These are phyloP conservation scores for Kazachstania taianensis DNA, from an alignment of 805 yeast species.

Conservation along the genomic window DNA sequence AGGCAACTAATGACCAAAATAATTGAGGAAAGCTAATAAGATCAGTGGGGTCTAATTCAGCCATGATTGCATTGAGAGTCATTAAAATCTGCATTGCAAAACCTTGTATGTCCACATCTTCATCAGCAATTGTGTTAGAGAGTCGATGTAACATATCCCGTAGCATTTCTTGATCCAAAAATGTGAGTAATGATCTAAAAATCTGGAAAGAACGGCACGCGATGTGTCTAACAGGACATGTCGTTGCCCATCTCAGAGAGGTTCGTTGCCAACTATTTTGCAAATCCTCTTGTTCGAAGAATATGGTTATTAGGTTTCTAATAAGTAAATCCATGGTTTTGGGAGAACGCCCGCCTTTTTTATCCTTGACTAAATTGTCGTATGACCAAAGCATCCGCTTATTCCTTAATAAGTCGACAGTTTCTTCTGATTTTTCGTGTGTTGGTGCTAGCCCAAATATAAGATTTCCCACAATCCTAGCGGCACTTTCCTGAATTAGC, in stretches of 20 bases:
- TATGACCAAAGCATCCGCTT: constrained; percentile 63
- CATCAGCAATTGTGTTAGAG: constrained; percentile 88
- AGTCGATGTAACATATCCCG: constrained; percentile 89
- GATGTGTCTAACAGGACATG: constrained; percentile 92
- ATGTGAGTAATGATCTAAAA: constrained; percentile 72
- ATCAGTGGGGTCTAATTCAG: constrained; percentile 69
- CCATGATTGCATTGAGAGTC: constrained; percentile 89
- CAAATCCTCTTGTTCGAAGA: constrained; percentile 40
- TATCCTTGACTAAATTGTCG: constrained; percentile 71
- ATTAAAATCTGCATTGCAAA: constrained; percentile 94
- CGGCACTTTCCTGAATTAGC: constrained; percentile 77
- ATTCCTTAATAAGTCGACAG: constrained; percentile 48
- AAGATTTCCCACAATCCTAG: constrained; percentile 60
- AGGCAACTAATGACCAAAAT: constrained; percentile 92
- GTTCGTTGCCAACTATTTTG: constrained; percentile 79
- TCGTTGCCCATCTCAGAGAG: constrained; percentile 89
- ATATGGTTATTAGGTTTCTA: constrained; percentile 49
- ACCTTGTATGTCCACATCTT: constrained; percentile 82
- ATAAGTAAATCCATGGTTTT: constrained; percentile 71
- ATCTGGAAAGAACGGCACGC: constrained; percentile 95
- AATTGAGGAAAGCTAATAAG: constrained; percentile 83
- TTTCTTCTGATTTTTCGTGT: constrained; percentile 42
- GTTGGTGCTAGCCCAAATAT: constrained; percentile 51
- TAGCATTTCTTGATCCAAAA: constrained; percentile 78
- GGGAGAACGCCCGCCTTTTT: constrained; percentile 75